Base-by-base conservation (phyloP, 768 basidiomycete genomes). In the Lentinula boryana region DNA sequence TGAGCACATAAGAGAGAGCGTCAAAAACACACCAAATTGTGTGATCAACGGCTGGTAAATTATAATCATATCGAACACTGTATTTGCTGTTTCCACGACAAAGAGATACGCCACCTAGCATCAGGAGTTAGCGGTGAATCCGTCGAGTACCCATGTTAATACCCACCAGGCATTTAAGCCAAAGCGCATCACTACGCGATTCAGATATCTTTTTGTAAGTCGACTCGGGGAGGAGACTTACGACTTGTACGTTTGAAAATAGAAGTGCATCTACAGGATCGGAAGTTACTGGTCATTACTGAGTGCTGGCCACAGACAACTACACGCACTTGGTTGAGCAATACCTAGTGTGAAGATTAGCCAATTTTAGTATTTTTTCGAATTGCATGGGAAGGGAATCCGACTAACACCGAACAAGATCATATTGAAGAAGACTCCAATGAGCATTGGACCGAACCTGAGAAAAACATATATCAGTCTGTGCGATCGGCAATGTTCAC, bases 31-130 rank as follows among this genome's bases (percentile, higher is more conserved):
- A 75, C 78, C 77, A 48, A 75, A 81, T 60, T 77, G 67, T 33
- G 69, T 53, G 23, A 82, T 78, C 1, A 82, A 70, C 0, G 80
- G 79, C 60, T 82, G 74, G 54, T 76, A 82, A 67, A 81, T 74
- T 66, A 80, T 75, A 5, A 70, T 72, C 56, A 81, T 77, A 64
- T 78, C 75, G 62, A 74, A 75, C 5, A 65, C 78, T 2, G 79
- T 79, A 60, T 80, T 80, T 1, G 75, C 57, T 0, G 77, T 75
- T 60, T 80, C 80, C 16, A 75, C 62, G 15, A 75, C 41, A 62
- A 82, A 79, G 5, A 81, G 65, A 61, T 75, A 78, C 21, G 75
- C 60, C 3, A 80, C 75, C 78, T 80, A 62, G 18, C 1, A 9
- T 3, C 12, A 16, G 2, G 36, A 41, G 49, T 44, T 13, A 48